phyloP scores from a whole-genome alignment of 306 rosid genomes.

The Astragalus glycyphyllos region DNA sequence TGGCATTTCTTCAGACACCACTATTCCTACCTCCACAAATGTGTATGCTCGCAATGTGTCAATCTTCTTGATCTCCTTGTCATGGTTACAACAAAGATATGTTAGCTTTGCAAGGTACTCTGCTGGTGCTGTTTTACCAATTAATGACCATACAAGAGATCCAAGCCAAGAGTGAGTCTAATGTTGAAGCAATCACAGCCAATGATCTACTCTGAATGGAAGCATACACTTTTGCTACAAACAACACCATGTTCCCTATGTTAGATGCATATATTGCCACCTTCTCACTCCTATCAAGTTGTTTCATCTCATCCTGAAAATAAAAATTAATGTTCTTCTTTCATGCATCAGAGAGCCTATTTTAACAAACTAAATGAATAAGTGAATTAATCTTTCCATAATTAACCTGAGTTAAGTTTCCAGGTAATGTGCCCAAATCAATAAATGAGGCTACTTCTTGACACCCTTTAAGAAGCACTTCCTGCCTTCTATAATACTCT shows the following conservation, averaged over 20 bases:
- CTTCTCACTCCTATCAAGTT: slow-evolving; percentile 70
- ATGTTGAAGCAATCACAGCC: slow-evolving; percentile 83
- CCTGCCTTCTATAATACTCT: slow-evolving; percentile 80
- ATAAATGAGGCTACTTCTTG: slow-evolving; percentile 69
- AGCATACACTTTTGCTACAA: slow-evolving; percentile 73
- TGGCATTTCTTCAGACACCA: no score
- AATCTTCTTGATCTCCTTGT: no score
- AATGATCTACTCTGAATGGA: slow-evolving; percentile 71
- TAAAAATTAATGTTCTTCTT: not conserved
- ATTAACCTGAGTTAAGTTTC: slow-evolving; percentile 62
- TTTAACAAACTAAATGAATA: not conserved
- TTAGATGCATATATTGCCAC: slow-evolving; percentile 66
- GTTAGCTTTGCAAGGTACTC: no score
- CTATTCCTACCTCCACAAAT: no score
- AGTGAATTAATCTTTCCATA: not conserved
- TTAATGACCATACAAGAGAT: slow-evolving; percentile 90
- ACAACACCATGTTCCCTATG: slow-evolving; percentile 62
- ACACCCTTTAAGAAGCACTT: slow-evolving; percentile 72
- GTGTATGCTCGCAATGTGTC: no score
- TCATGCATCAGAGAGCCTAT: not conserved
- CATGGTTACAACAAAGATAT: no score
- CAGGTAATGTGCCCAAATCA: slow-evolving; percentile 66
- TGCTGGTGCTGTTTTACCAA: no score
- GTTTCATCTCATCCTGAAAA: slow-evolving; percentile 71
- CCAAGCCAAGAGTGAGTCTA: slow-evolving; percentile 86